These are phyloP conservation scores for Prototheca cutis DNA, from an alignment of 163 green algal genomes.

Conservation along the genomic window DNA sequence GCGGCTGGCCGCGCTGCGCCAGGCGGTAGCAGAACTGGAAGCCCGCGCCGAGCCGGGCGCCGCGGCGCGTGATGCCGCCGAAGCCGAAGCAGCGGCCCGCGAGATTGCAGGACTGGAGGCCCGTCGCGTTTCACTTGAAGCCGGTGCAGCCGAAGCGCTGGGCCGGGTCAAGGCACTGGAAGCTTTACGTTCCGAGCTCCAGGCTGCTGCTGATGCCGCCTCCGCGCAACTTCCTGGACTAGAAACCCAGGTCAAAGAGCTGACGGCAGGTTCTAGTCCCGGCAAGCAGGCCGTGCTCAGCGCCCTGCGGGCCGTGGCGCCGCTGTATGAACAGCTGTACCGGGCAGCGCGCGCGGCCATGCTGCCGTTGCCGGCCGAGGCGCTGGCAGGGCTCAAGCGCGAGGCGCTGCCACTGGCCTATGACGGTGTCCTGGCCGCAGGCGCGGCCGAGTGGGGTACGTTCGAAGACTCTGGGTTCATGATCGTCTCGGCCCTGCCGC, in stretches of 20 bases:
- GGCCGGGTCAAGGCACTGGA: not conserved
- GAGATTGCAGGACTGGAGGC: slow-evolving; percentile 7
- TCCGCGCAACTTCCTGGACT: slow-evolving; percentile 2
- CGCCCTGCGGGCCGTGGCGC: slow-evolving; percentile 14
- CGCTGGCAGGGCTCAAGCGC: slow-evolving; percentile 18
- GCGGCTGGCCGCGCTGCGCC: slow-evolving; percentile 7
- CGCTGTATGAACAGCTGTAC: slow-evolving; percentile 28
- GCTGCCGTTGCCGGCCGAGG: slow-evolving; percentile 27
- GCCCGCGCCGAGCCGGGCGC: not conserved
- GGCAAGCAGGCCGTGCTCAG: slow-evolving; percentile 8
- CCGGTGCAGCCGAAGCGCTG: not conserved
- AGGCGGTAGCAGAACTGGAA: not conserved
- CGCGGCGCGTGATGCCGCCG: not conserved
- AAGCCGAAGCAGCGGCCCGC: not conserved
- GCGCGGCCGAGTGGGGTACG: slow-evolving; percentile 19
- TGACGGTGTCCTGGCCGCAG: slow-evolving; percentile 8
- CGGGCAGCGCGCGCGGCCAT: slow-evolving; percentile 15
- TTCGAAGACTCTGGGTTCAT: slow-evolving; percentile 30
- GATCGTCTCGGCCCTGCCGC: slow-evolving; percentile 23
- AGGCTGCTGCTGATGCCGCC: not conserved
- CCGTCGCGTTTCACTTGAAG: not conserved
- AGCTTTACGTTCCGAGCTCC: not conserved
- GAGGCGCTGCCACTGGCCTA: slow-evolving; percentile 14
- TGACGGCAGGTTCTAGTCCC: slow-evolving; percentile 4
- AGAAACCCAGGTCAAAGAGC: slow-evolving; percentile 3